Conservation (phyloP, 441 rosid genomes). For the Euphorbia neoarborescens region DNA sequence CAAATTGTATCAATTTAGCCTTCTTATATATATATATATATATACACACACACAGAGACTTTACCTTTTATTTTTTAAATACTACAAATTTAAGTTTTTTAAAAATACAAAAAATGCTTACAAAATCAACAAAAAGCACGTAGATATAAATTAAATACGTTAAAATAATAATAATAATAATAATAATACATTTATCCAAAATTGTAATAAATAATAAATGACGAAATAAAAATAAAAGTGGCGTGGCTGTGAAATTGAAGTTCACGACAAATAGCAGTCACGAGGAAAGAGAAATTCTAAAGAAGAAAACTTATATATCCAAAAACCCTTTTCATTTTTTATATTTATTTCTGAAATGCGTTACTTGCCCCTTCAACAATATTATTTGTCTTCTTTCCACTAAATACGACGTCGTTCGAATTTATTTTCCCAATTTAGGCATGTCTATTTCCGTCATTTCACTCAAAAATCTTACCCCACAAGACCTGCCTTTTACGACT, state of each 20-base stretch:
- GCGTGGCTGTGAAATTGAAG: neutral
- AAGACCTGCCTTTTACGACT: conserved; percentile 19
- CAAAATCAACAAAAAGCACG: too few species aligned
- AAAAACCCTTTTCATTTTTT: too few species aligned
- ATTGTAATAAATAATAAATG: neutral
- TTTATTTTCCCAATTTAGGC: neutral
- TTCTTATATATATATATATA: too few species aligned
- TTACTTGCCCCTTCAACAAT: neutral
- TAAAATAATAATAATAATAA: too few species aligned
- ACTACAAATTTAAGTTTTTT: too few species aligned
- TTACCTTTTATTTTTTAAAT: too few species aligned
- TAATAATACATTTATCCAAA: too few species aligned
- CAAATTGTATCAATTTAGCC: too few species aligned
- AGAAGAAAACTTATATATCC: neutral
- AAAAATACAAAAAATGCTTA: too few species aligned
- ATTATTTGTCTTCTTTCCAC: too few species aligned
- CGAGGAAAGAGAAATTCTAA: conserved; percentile 17
- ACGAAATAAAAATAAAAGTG: neutral
- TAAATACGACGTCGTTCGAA: neutral
- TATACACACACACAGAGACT: too few species aligned
- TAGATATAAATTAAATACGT: too few species aligned
- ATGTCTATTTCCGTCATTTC: conserved; percentile 18
- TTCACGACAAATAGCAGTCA: conserved; percentile 14
- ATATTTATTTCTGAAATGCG: neutral
- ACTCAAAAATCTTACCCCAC: neutral